Evolutionary conservation across 306 rosid genomes (phyloP).

Genomic region (Clitoria ternatea): DNA sequence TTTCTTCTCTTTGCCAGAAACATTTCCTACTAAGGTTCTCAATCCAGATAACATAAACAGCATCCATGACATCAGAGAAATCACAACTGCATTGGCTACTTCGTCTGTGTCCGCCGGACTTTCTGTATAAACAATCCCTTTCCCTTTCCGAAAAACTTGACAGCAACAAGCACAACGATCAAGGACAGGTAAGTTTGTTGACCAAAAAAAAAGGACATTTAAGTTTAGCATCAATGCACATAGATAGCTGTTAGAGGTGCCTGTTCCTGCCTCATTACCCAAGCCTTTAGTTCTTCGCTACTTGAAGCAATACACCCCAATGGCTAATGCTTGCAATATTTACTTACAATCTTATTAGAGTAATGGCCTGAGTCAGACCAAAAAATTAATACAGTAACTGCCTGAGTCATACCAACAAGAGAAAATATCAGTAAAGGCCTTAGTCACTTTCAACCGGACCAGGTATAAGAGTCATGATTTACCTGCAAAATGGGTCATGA

Average conservation of each 20-base stretch:
- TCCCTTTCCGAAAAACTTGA: background rate
- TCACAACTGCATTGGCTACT: background rate
- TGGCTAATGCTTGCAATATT: slow-evolving; percentile 22
- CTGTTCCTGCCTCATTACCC: slow-evolving; percentile 11
- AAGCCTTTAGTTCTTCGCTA: slow-evolving; percentile 3
- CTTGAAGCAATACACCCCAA: background rate
- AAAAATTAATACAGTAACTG: slow-evolving; percentile 4
- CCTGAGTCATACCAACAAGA: slow-evolving; percentile 12
- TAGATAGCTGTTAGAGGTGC: background rate
- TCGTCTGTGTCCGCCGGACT: background rate
- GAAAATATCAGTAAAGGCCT: slow-evolving; percentile 2
- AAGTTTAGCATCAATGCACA: background rate
- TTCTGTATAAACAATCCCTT: background rate
- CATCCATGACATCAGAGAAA: slow-evolving; percentile 1
- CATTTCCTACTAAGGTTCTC: slow-evolving; percentile 4
- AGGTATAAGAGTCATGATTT: slow-evolving; percentile 2
- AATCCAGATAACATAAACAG: slow-evolving; percentile 6
- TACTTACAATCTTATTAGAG: background rate
- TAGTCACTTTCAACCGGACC: slow-evolving; percentile 22
- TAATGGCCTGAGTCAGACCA: slow-evolving; percentile 16
- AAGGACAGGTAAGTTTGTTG: background rate
- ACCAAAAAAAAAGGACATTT: background rate
- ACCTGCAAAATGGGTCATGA: slow-evolving; percentile 25
- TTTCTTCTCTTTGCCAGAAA: background rate
- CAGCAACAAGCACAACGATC: background rate